phyloP scores from a whole-genome alignment of 1,139 yeast species.

The Pichia norvegensis region DNA sequence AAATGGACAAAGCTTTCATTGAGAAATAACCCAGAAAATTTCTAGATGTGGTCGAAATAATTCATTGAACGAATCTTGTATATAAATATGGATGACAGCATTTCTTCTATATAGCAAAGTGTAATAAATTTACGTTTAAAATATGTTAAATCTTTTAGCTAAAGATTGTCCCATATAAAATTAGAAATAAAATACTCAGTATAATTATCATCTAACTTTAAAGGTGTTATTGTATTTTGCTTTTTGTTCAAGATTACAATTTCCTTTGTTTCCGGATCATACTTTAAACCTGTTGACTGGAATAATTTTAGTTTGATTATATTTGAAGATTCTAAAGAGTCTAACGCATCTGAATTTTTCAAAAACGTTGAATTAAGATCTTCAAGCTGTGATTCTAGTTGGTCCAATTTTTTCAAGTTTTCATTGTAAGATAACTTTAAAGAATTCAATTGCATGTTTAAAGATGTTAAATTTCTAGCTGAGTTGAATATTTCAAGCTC shows the following conservation, averaged over 20 bases:
- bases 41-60: constrained; percentile 33
- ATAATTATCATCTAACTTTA: constrained; percentile 48
- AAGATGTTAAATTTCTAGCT: constrained; percentile 50
- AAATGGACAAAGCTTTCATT: constrained; percentile 84
- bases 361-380: constrained; percentile 11
- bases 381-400: constrained; percentile 32
- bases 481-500: constrained; percentile 46
- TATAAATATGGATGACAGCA: not conserved
- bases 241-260: constrained; percentile 46
- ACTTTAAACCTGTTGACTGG: constrained; percentile 35
- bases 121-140: not conserved
- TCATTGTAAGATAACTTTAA: constrained; percentile 33
- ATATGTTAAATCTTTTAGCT: too few relatives aligned
- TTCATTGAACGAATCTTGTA: not conserved
- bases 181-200: constrained; percentile 60
- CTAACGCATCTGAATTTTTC: constrained; percentile 13
- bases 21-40: constrained; percentile 74
- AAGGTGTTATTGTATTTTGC: constrained; percentile 41
- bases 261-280: constrained; percentile 33
- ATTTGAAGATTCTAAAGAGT: constrained; percentile 18
- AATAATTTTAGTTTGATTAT: constrained; percentile 37
- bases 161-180: constrained; percentile 62
- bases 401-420: constrained; percentile 35
- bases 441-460: constrained; percentile 44
- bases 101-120: not conserved